Conservation (phyloP, 768 basidiomycete genomes). For the Cubamyces sp. region DNA sequence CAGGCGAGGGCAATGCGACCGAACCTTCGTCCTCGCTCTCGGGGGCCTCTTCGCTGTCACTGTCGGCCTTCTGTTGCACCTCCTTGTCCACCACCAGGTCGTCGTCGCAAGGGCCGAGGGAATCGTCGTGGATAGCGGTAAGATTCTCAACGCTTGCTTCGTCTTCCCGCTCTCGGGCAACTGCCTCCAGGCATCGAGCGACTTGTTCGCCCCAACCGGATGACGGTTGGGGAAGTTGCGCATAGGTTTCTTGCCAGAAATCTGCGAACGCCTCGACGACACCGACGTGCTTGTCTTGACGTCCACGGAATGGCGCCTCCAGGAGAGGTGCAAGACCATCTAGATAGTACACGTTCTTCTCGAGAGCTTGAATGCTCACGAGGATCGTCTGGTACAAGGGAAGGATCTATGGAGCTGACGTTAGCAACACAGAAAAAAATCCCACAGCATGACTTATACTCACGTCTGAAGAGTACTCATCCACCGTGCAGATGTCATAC, state of each 20-base stretch:
- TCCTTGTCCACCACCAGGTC: not conserved
- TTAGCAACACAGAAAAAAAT: not conserved
- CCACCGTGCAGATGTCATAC: conserved; percentile 47
- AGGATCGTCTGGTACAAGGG: conserved; percentile 66
- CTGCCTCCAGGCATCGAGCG: conserved; percentile 37
- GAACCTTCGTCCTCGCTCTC: conserved; percentile 22
- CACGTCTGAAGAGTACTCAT: conserved; percentile 65
- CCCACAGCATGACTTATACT: conserved; percentile 26
- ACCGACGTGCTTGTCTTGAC: conserved; percentile 48
- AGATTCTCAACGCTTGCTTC: conserved; percentile 21
- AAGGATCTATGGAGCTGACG: conserved; percentile 50
- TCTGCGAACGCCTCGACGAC: conserved; percentile 57
- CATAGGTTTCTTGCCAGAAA: conserved; percentile 63
- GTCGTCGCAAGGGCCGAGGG: conserved; percentile 3
- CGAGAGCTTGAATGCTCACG: conserved; percentile 53
- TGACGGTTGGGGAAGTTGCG: conserved; percentile 43
- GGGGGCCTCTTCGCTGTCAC: not conserved
- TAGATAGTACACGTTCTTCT: conserved; percentile 45
- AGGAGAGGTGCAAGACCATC: conserved; percentile 54
- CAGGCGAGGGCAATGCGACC: conserved; percentile 9
- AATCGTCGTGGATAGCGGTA: conserved; percentile 19
- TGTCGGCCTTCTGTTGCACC: not conserved
- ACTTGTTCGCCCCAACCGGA: conserved; percentile 60
- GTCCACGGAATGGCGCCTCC: conserved; percentile 59
- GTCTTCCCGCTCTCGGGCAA: conserved; percentile 18